These are phyloP conservation scores for Chaetomiaceae sp. DNA, from an alignment of 2,329 filamentous ascomycete species.

Conservation along the genomic window DNA sequence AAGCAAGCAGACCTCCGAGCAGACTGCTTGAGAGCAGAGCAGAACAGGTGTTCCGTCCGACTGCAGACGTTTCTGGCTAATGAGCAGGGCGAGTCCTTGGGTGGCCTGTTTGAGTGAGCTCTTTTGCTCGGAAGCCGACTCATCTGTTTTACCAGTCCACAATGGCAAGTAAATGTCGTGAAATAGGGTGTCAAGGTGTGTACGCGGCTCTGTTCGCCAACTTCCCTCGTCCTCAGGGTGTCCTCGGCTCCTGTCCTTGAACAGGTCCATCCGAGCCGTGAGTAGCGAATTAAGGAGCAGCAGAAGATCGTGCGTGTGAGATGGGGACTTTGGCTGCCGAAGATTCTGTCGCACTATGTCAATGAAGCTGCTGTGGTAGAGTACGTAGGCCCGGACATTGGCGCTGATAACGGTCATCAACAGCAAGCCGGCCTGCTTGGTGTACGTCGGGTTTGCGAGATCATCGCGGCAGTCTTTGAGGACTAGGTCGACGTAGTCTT, in stretches of 20 bases:
- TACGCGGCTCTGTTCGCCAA: slow-evolving; percentile 32
- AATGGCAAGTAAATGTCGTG: slow-evolving; percentile 38
- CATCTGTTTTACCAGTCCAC: slow-evolving; percentile 30
- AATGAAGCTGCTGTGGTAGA: slow-evolving; percentile 41
- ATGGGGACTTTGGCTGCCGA: slow-evolving; percentile 42
- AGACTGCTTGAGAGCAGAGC: slow-evolving; percentile 32
- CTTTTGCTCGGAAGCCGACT: slow-evolving; percentile 32
- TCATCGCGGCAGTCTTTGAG: slow-evolving; percentile 50
- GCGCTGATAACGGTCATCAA: slow-evolving; percentile 46
- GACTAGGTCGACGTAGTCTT: slow-evolving; percentile 40
- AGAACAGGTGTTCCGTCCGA: slow-evolving; percentile 18
- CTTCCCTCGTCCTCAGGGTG: slow-evolving; percentile 31
- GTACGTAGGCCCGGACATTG: slow-evolving; percentile 41
- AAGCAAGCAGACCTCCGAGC: slow-evolving; percentile 33
- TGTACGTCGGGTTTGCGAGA: slow-evolving; percentile 47
- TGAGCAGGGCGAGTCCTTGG: slow-evolving; percentile 41
- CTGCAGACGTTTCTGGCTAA: slow-evolving; percentile 34
- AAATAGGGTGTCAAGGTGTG: slow-evolving; percentile 37
- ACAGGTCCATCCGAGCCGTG: slow-evolving; percentile 38
- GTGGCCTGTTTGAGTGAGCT: slow-evolving; percentile 39
- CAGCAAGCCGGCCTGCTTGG: slow-evolving; percentile 46
- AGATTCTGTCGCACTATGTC: slow-evolving; percentile 45
- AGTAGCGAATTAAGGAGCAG: slow-evolving; percentile 46
- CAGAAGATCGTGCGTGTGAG: slow-evolving; percentile 47
- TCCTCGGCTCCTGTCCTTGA: slow-evolving; percentile 22